phyloP scores from a whole-genome alignment of 352 stramenopile species.

The Pythium aristosporum region DNA sequence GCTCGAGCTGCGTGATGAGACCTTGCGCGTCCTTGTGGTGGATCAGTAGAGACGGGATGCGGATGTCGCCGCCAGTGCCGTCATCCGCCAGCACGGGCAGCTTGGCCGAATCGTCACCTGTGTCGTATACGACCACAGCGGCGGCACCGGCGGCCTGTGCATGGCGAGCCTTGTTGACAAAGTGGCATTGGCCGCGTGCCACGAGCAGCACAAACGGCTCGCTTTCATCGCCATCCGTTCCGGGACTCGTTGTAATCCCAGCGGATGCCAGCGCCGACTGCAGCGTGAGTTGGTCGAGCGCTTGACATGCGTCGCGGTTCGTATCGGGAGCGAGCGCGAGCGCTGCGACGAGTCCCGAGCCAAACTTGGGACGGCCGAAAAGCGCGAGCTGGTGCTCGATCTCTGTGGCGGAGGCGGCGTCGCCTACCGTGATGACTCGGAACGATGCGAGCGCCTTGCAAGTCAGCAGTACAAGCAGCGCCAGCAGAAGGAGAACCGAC shows the following conservation, averaged over 20 bases:
- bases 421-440: slow-evolving; percentile 13
- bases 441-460: slow-evolving; percentile 10
- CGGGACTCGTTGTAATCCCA: not conserved
- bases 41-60: slow-evolving; percentile 33
- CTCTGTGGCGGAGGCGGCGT: not conserved
- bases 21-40: slow-evolving; percentile 19
- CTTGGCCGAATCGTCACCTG: slow-evolving; percentile 12
- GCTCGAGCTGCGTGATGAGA: slow-evolving; percentile 23
- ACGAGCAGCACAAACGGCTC: slow-evolving; percentile 28
- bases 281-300: slow-evolving; percentile 6
- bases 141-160: slow-evolving; percentile 20
- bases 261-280: not conserved
- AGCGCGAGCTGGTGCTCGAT: slow-evolving; percentile 28
- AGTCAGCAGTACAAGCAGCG: not conserved
- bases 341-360: slow-evolving; percentile 17
- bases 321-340: slow-evolving; percentile 12
- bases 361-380: slow-evolving; percentile 24
- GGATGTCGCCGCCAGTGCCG: slow-evolving; percentile 27
- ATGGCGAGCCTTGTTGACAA: slow-evolving; percentile 29
- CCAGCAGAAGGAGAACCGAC: not conserved
- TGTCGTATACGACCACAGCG: slow-evolving; percentile 27
- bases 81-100: slow-evolving; percentile 27
- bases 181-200: slow-evolving; percentile 32
- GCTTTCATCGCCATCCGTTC: not conserved
- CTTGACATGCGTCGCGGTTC: slow-evolving; percentile 13